phyloP scores from a whole-genome alignment of 108 stramenopile species.

The Licmophora abbreviata region DNA sequence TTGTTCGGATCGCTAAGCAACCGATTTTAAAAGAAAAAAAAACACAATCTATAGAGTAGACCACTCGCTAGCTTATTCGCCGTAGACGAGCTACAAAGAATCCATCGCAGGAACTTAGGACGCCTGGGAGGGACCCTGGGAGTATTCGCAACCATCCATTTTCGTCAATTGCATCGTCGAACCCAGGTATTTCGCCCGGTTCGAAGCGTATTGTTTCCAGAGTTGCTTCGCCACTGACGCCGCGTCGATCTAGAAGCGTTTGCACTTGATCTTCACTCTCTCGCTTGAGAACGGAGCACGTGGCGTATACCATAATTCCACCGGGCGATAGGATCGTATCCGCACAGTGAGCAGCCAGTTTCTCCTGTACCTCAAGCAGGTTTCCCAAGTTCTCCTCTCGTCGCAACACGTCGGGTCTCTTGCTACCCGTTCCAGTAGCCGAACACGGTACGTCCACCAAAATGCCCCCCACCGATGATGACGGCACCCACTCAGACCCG shows the following conservation, averaged over 20 bases:
- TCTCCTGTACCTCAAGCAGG: constrained; percentile 39
- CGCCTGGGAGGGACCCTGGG: constrained; percentile 44
- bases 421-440: constrained; percentile 72
- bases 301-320: constrained; percentile 74
- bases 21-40: not conserved
- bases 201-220: constrained; percentile 53
- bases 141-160: constrained; percentile 73
- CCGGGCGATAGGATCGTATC: constrained; percentile 51
- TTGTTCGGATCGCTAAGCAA: constrained; percentile 10
- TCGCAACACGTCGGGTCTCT: constrained; percentile 71
- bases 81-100: constrained; percentile 71
- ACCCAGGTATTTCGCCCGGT: constrained; percentile 67
- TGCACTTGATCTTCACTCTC: constrained; percentile 75
- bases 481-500: constrained; percentile 50
- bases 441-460: constrained; percentile 74
- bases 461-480: constrained; percentile 32
- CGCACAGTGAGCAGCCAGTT: constrained; percentile 49
- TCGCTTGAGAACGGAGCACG: constrained; percentile 59
- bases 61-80: not conserved
- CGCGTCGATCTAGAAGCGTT: constrained; percentile 30
- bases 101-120: constrained; percentile 52
- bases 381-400: constrained; percentile 26
- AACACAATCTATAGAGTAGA: no score
- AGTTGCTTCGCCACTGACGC: constrained; percentile 7
- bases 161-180: constrained; percentile 64